Percentiles rank a stretch among this genome's conserved stretches.
phyloP scores from a whole-genome alignment of 2,329 filamentous ascomycete species.

The Colletotrichum neosansevieriae region DNA sequence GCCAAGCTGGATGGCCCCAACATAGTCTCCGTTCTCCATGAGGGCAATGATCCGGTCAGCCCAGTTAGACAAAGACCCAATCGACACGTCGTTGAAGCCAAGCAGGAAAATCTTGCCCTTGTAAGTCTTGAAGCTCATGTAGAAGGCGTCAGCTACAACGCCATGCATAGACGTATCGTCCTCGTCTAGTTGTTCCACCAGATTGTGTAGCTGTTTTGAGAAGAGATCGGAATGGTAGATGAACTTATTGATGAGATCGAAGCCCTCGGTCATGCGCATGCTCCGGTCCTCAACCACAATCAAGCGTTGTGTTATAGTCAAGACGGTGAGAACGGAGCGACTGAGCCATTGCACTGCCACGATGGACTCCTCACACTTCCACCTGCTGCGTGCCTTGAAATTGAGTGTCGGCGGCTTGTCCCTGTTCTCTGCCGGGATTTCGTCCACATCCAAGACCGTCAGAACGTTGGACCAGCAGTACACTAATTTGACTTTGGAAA shows the following conservation, averaged over 20 bases:
- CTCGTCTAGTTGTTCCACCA: slow-evolving; percentile 91
- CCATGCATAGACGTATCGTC: slow-evolving; percentile 92
- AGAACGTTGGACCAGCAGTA: slow-evolving; percentile 99
- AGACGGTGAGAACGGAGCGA: slow-evolving; percentile 87
- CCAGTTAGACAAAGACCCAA: slow-evolving; percentile 96
- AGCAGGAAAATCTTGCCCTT: slow-evolving; percentile 93
- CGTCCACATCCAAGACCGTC: slow-evolving; percentile 89
- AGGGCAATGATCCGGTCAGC: slow-evolving; percentile 91
- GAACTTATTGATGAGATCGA: slow-evolving; percentile 91
- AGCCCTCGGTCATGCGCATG: slow-evolving; percentile 93
- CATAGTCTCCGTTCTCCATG: slow-evolving; percentile 97
- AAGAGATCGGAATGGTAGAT: slow-evolving; percentile 94
- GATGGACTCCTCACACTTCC: slow-evolving; percentile 94
- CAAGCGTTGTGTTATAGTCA: slow-evolving; percentile 94
- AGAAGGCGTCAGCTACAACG: slow-evolving; percentile 95
- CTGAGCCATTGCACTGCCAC: slow-evolving; percentile 98
- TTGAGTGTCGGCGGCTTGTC: slow-evolving; percentile 83
- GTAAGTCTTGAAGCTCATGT: slow-evolving; percentile 97
- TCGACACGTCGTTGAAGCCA: slow-evolving; percentile 92
- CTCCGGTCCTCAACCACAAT: slow-evolving; percentile 91
- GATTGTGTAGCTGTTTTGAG: slow-evolving; percentile 83
- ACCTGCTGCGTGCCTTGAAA: slow-evolving; percentile 87
- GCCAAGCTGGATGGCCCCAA: slow-evolving; percentile 89
- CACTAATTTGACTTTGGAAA: slow-evolving; percentile 87
- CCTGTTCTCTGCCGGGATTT: slow-evolving; percentile 74